Evolutionary conservation across 768 basidiomycete species (phyloP).

Genomic region (Lactarius akahatsu): DNA sequence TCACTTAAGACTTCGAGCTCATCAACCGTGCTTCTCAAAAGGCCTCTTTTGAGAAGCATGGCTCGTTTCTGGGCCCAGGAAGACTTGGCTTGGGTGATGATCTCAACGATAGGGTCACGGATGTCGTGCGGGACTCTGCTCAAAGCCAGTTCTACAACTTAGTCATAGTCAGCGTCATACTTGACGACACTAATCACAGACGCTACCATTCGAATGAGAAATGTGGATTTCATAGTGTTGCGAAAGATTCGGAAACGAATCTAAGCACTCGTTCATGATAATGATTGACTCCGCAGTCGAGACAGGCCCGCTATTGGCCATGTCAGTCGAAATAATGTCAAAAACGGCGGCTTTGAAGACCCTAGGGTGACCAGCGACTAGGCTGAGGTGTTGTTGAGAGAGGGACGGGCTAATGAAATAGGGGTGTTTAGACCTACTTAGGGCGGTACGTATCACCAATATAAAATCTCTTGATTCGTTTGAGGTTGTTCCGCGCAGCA

Average conservation of each 20-base stretch:
- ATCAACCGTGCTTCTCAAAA: slow-evolving; percentile 64
- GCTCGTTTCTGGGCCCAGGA: slow-evolving; percentile 67
- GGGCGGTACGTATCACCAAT: slow-evolving; percentile 71
- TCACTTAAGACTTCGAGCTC: slow-evolving; percentile 73
- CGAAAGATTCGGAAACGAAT: slow-evolving; percentile 67
- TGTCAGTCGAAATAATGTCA: slow-evolving; percentile 80
- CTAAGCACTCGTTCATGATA: slow-evolving; percentile 63
- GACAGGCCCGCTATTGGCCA: slow-evolving; percentile 59
- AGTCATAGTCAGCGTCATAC: slow-evolving; percentile 4
- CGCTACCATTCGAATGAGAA: slow-evolving; percentile 73
- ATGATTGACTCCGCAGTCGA: slow-evolving; percentile 75
- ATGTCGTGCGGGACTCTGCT: slow-evolving; percentile 58
- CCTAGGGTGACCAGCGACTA: slow-evolving; percentile 71
- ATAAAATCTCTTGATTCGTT: slow-evolving; percentile 81
- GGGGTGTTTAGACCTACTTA: slow-evolving; percentile 44
- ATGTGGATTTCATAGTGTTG: slow-evolving; percentile 73
- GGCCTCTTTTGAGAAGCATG: slow-evolving; percentile 64
- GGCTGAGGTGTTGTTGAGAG: slow-evolving; percentile 39
- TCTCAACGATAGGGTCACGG: slow-evolving; percentile 58
- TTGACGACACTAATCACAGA: slow-evolving; percentile 7
- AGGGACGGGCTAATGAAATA: neutral
- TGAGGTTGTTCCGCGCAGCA: slow-evolving; percentile 64
- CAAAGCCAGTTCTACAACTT: slow-evolving; percentile 68
- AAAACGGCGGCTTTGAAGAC: slow-evolving; percentile 73
- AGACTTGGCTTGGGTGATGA: slow-evolving; percentile 64